Base-by-base conservation (phyloP, 352 stramenopile genomes). In the Globisporangium splendens region DNA sequence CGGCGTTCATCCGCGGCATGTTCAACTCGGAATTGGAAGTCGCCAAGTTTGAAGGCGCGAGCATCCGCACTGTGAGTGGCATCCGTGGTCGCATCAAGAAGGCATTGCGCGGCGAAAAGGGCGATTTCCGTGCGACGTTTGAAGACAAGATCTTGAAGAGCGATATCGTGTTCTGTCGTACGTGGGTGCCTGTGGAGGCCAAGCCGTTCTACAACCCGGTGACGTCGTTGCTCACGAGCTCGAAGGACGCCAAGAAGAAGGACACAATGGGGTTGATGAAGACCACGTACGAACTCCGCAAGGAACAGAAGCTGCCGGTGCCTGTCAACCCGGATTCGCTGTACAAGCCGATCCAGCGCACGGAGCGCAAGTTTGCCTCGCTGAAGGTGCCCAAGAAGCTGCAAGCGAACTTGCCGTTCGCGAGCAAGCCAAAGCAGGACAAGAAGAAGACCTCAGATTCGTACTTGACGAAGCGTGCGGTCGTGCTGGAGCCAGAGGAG, bases 121-220 rank as follows among this genome's bases (percentile, higher is more conserved):
- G 98, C 33, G 89, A 97, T 55, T 99, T 99, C 76, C 91, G 98
- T 59, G 97, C 97, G 1, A 99, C 97, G 0, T 99, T 99, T 67
- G 98, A 99, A 73, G 97, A 99, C 77, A 99, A 99, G 72, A 96
- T 99, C 70, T 70, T 99, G 3, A 95, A 98, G 69, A 98, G 91
- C 50, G 98, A 99, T 69, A 98, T 99, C 48, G 93, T 99, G 1
- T 99, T 99, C 69, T 99, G 97, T 63, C 85, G 97, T 20, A 98
- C 97, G 24, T 99, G 98, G 98, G 97, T 99, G 54, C 96, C 96
- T 10, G 97, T 99, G 10, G 93, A 98, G 59, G 88, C 97, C 2
- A 99, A 99, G 71, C 77, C 91, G 59, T 98, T 99, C 75, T 99
- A 99, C 80, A 99, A 99, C 72, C 97, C 97, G 0, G 95, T 99